A percentile compares a stretch with the other conserved stretches of the same genome.
Evolutionary conservation across 805 yeast species (phyloP).

Genomic region (Metschnikowia vanudenii): DNA sequence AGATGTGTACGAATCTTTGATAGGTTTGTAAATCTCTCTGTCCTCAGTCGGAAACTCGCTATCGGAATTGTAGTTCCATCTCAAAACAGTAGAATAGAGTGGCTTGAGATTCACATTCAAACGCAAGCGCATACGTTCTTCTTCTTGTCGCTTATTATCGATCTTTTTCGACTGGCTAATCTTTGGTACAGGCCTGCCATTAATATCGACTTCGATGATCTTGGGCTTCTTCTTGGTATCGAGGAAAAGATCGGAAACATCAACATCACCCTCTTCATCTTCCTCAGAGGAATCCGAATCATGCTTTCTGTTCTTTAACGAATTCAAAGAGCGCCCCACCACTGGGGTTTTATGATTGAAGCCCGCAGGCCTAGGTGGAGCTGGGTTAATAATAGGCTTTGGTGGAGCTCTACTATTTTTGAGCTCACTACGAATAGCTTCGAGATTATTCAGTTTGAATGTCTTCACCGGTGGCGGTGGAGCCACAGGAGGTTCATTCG

Average conservation of each 20-base stretch:
- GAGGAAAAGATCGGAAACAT: slow-evolving; percentile 41
- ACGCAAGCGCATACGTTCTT: slow-evolving; percentile 74
- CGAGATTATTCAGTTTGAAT: slow-evolving; percentile 32
- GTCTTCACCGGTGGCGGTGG: slow-evolving; percentile 32
- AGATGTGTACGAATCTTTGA: slow-evolving; percentile 54
- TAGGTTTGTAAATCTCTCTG: slow-evolving; percentile 39
- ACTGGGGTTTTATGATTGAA: slow-evolving; percentile 38
- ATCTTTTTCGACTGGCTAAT: slow-evolving; percentile 28
- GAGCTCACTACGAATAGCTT: slow-evolving; percentile 34
- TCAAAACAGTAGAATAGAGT: slow-evolving; percentile 62
- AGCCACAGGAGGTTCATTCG: slow-evolving; percentile 33
- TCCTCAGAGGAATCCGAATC: slow-evolving; percentile 36
- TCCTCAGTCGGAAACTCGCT: slow-evolving; percentile 61
- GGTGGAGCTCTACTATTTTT: slow-evolving; percentile 21
- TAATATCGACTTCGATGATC: slow-evolving; percentile 42
- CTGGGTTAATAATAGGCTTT: slow-evolving; percentile 33
- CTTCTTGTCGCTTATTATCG: slow-evolving; percentile 49
- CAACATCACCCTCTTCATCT: slow-evolving; percentile 35
- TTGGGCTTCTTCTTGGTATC: slow-evolving; percentile 36
- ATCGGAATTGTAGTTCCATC: slow-evolving; percentile 69
- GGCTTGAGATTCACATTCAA: slow-evolving; percentile 76
- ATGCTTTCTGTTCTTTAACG: slow-evolving; percentile 28
- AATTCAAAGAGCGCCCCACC: slow-evolving; percentile 40
- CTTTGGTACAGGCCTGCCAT: slow-evolving; percentile 39
- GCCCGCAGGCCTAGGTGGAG: slow-evolving; percentile 54